These are phyloP conservation scores for Paratinospora sagittata DNA, from an alignment of 164 flowering plant genomes.

Conservation along the genomic window DNA sequence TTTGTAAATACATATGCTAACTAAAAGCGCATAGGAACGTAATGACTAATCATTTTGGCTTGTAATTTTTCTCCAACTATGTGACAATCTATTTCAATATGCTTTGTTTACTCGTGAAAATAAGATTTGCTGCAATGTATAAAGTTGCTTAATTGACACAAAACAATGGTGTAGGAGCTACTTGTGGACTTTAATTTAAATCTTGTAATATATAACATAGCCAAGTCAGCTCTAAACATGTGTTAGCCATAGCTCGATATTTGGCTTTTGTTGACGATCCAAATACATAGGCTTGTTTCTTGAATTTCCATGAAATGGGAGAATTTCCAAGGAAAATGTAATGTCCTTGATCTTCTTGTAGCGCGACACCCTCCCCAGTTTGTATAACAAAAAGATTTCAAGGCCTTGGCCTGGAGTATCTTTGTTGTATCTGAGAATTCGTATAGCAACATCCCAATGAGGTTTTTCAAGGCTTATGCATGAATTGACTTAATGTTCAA, in stretches of 20 bases:
- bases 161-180: neutral
- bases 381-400: conserved; percentile 3
- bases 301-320: conserved; percentile 2
- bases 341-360: neutral
- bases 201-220: neutral
- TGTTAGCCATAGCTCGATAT: conserved; percentile 2
- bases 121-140: neutral
- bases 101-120: neutral
- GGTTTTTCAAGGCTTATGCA: neutral
- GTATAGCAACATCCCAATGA: neutral
- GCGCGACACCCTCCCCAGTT: neutral
- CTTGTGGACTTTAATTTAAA: neutral
- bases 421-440: conserved; percentile 1
- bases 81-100: conserved; percentile 3
- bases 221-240: neutral
- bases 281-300: neutral
- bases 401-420: conserved; percentile 4
- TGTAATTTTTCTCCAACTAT: neutral
- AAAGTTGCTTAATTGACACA: too few species aligned
- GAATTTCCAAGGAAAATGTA: neutral
- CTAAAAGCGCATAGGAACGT: neutral
- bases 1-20: neutral
- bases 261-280: neutral
- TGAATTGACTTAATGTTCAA: neutral
- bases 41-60: neutral